Percentiles rank a stretch among this genome's conserved stretches.
Conservation (phyloP, 768 basidiomycete genomes). For the Plicaturopsis crispa region DNA sequence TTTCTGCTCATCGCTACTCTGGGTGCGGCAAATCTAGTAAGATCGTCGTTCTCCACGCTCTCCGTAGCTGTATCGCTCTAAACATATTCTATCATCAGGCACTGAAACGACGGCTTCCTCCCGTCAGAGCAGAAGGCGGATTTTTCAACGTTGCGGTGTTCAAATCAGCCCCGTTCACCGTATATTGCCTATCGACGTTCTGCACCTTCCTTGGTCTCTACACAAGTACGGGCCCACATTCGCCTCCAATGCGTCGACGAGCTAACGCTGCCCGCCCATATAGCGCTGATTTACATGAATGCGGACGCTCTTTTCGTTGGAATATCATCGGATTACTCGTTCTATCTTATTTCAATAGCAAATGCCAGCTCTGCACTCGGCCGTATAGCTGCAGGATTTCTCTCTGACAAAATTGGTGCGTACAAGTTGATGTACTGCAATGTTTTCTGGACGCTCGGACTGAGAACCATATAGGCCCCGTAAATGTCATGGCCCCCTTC, state of each 20-base stretch:
- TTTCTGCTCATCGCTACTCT: constrained; percentile 51
- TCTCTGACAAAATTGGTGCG: too few relatives aligned
- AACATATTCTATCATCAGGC: too few relatives aligned
- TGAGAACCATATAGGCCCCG: constrained; percentile 30
- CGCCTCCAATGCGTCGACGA: background rate
- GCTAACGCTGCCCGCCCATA: background rate
- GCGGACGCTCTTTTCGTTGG: constrained; percentile 46
- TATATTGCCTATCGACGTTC: constrained; percentile 53
- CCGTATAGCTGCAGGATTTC: constrained; percentile 42
- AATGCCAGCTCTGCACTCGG: constrained; percentile 63
- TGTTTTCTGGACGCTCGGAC: too few relatives aligned
- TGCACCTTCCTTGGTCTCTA: constrained; percentile 63
- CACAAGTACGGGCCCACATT: constrained; percentile 33
- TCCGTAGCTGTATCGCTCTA: too few relatives aligned
- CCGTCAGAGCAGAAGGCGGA: constrained; percentile 44
- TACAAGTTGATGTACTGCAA: too few relatives aligned
- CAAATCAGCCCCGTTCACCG: constrained; percentile 40
- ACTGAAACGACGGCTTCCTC: constrained; percentile 42
- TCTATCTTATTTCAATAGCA: constrained; percentile 61
- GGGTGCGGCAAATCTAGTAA: constrained; percentile 45
- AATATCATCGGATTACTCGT: constrained; percentile 40
- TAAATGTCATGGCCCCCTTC: constrained; percentile 33
- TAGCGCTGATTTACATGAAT: constrained; percentile 65
- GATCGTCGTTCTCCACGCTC: too few relatives aligned
- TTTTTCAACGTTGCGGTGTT: constrained; percentile 49